Conservation (phyloP, 2,329 filamentous ascomycete genomes). For the Colletotrichum destructivum region DNA sequence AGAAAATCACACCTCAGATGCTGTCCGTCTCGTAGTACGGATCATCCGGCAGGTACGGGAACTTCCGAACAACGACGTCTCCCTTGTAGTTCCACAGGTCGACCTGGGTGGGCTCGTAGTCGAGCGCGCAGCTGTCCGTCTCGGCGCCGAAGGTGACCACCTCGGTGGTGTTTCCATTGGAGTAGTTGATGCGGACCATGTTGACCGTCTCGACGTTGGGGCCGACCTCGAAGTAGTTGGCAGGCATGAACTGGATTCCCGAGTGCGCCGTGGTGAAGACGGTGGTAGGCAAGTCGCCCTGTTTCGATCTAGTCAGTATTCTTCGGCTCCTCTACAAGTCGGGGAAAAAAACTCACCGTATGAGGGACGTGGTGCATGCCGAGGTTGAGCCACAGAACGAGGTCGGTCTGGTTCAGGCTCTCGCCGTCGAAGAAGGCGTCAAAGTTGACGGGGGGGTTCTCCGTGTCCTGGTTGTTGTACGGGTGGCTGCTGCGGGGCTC, state of each 20-base stretch:
- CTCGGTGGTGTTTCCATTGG: constrained; percentile 49
- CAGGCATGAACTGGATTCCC: constrained; percentile 56
- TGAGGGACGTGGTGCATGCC: constrained; percentile 73
- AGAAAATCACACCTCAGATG: constrained; percentile 2
- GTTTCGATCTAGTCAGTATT: not conserved
- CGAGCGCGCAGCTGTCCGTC: constrained; percentile 48
- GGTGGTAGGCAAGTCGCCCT: constrained; percentile 64
- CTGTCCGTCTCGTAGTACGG: constrained; percentile 33
- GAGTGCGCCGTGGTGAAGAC: constrained; percentile 61
- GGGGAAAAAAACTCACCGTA: constrained; percentile 49
- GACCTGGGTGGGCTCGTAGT: constrained; percentile 48
- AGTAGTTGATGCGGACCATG: constrained; percentile 55
- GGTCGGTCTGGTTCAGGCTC: constrained; percentile 51
- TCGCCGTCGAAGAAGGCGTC: constrained; percentile 60
- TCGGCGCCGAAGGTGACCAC: constrained; percentile 54
- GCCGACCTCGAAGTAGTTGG: constrained; percentile 57
- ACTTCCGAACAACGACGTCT: constrained; percentile 36
- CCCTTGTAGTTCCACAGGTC: constrained; percentile 50
- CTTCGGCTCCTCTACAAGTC: not conserved
- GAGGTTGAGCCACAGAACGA: constrained; percentile 67
- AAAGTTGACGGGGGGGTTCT: constrained; percentile 67
- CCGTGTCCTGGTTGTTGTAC: constrained; percentile 60
- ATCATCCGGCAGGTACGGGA: constrained; percentile 30
- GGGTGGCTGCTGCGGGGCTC: constrained; percentile 63
- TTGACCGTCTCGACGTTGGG: constrained; percentile 48